Conservation (phyloP, 176 grass and related monocot genomes). For the Lolium multiflorum region DNA sequence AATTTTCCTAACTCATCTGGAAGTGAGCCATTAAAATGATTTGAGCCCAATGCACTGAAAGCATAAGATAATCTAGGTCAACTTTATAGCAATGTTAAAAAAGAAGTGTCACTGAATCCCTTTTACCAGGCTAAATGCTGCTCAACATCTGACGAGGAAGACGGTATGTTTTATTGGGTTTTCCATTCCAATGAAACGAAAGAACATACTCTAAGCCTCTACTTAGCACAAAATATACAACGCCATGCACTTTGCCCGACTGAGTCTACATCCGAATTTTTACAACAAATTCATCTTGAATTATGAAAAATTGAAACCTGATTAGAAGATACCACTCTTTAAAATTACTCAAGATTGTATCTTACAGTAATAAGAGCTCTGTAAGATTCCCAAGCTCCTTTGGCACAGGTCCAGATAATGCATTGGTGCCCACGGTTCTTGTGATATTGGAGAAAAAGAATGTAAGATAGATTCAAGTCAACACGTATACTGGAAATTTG, state of each 20-base stretch:
- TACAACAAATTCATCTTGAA: no score
- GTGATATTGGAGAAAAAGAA: constrained; percentile 31
- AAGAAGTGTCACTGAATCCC: background rate
- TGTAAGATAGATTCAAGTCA: constrained; percentile 2
- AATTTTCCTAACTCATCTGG: constrained; percentile 80
- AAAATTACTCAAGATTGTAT: constrained; percentile 10
- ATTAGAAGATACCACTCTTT: background rate
- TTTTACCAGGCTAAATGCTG: background rate
- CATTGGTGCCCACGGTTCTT: constrained; percentile 74
- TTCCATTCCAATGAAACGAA: constrained; percentile 9
- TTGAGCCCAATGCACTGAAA: constrained; percentile 66
- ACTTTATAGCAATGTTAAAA: background rate
- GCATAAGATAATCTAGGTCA: constrained; percentile 9
- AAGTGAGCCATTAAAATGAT: constrained; percentile 79
- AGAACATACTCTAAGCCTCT: constrained; percentile 6
- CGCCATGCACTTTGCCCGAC: background rate
- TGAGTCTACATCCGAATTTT: background rate
- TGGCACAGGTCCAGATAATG: constrained; percentile 79
- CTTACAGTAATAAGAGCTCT: constrained; percentile 68
- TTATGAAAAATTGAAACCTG: background rate
- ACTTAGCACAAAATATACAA: background rate
- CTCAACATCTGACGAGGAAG: background rate
- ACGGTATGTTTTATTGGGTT: background rate
- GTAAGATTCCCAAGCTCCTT: constrained; percentile 82
- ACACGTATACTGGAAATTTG: background rate